Evolutionary conservation across 2,329 filamentous ascomycete genomes (phyloP).

Genomic region (Exophiala viscosa): DNA sequence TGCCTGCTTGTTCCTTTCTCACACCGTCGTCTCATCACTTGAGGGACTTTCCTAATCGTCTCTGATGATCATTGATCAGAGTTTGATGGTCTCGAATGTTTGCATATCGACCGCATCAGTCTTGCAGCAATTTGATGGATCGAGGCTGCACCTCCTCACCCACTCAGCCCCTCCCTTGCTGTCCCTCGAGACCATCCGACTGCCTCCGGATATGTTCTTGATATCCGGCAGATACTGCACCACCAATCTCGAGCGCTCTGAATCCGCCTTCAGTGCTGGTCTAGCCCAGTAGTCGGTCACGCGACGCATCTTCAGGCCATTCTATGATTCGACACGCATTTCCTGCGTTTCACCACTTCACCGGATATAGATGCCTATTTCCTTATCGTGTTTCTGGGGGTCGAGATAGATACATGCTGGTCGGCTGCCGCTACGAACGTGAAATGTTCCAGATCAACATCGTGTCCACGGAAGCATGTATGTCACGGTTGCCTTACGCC

Average conservation of each 20-base stretch:
- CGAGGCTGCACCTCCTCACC: no score
- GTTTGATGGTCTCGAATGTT: neutral
- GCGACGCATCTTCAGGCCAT: slow-evolving; percentile 1
- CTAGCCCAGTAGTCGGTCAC: neutral
- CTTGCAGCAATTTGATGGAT: neutral
- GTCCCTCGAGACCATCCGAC: neutral
- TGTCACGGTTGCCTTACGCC: no score
- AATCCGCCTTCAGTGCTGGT: no score
- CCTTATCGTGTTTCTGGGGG: no score
- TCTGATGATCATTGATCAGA: neutral
- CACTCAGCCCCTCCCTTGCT: no score
- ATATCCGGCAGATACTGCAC: slow-evolving; percentile 10
- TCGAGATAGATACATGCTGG: no score
- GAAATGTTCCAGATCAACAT: no score
- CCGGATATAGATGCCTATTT: neutral
- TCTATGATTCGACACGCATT: neutral
- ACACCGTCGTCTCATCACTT: neutral
- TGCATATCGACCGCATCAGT: slow-evolving; percentile 10
- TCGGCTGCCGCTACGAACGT: no score
- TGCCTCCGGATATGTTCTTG: slow-evolving; percentile 14
- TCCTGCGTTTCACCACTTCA: neutral
- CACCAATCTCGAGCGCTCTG: slow-evolving; percentile 3
- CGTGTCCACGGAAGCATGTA: no score
- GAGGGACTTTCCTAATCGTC: neutral
- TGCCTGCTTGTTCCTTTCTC: neutral